phyloP scores from a whole-genome alignment of 305 asterid species.

The Rubia peregrina region DNA sequence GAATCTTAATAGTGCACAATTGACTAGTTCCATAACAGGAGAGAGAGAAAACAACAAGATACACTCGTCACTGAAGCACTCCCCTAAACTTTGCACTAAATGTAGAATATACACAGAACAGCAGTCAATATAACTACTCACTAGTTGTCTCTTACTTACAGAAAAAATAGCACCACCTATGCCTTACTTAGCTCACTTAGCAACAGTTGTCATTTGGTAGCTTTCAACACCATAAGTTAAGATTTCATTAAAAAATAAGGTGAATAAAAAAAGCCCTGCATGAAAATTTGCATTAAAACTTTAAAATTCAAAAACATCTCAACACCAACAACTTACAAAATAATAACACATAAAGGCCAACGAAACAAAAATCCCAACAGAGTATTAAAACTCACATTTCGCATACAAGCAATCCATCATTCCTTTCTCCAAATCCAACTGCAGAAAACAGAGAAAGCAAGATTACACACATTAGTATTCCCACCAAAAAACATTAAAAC shows the following conservation, averaged over 20 bases:
- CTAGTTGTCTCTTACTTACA: background rate
- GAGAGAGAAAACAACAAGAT: background rate
- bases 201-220: background rate
- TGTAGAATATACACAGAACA: background rate
- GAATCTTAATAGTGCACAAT: background rate
- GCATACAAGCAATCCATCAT: conserved; percentile 99
- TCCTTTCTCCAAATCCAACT: conserved; percentile 95
- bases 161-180: background rate
- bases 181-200: background rate
- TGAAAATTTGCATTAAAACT: background rate
- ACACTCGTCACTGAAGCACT: background rate
- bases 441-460: conserved; percentile 13
- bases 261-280: background rate
- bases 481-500: background rate
- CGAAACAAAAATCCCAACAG: conserved; percentile 2
- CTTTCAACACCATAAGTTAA: background rate
- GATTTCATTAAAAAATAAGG: background rate
- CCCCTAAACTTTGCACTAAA: background rate
- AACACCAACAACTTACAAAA: background rate
- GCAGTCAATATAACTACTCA: background rate
- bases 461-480: background rate
- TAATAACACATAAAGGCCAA: background rate
- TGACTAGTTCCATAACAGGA: background rate
- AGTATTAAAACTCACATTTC: conserved; percentile 57
- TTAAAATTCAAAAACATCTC: background rate